Conservation (phyloP, 2,329 filamentous ascomycete species). For the Colletotrichum chlorophyti region DNA sequence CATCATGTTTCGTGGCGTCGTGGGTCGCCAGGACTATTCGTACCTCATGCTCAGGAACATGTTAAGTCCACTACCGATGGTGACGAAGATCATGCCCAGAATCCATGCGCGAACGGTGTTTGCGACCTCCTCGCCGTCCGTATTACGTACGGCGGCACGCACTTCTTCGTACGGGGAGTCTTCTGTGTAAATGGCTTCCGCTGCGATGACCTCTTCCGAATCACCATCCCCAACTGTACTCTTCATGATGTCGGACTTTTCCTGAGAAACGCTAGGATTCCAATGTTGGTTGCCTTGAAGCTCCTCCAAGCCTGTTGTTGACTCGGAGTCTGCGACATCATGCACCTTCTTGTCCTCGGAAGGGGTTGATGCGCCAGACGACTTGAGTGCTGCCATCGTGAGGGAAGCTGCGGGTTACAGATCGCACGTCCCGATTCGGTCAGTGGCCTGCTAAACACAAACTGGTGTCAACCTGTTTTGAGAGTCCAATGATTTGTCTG, state of each 20-base stretch:
- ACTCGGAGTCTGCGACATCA: background rate
- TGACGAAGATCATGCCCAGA: conserved; percentile 51
- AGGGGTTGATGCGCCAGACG: too few species aligned
- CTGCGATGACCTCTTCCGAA: conserved; percentile 37
- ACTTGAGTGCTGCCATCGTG: too few species aligned
- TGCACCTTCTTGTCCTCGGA: conserved; percentile 1
- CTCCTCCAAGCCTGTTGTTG: conserved; percentile 33
- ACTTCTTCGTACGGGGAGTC: conserved; percentile 46
- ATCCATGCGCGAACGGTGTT: conserved; percentile 51
- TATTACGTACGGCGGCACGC: conserved; percentile 26
- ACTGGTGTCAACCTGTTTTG: too few species aligned
- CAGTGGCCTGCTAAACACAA: too few species aligned
- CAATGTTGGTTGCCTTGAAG: conserved; percentile 41
- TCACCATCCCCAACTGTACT: conserved; percentile 39
- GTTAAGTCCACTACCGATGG: conserved; percentile 45
- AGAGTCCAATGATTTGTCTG: background rate
- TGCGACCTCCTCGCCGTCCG: conserved; percentile 30
- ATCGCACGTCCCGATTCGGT: too few species aligned
- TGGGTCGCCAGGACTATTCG: background rate
- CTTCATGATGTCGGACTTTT: conserved; percentile 40
- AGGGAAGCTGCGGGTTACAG: too few species aligned
- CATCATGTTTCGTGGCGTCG: background rate
- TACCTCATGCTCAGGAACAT: conserved; percentile 27
- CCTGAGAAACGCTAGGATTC: conserved; percentile 42
- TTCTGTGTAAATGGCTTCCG: conserved; percentile 40